Evolutionary conservation across 2,329 filamentous ascomycete species (phyloP).

Genomic region (Camillea tinctor): DNA sequence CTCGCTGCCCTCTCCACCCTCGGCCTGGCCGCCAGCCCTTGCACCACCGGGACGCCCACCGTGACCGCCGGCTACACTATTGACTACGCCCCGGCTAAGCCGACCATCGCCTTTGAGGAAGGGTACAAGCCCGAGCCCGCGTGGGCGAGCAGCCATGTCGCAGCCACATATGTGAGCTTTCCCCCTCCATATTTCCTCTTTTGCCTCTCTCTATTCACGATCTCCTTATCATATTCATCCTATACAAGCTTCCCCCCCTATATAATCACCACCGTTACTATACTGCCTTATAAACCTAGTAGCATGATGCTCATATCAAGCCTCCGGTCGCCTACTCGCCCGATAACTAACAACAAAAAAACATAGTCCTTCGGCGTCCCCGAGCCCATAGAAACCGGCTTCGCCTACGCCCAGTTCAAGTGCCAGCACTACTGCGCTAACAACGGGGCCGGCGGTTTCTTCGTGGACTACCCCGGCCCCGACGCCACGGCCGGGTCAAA

Average conservation of each 20-base stretch:
- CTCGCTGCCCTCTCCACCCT: slow-evolving; percentile 11
- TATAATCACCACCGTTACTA: too few relatives aligned
- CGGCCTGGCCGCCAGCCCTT: slow-evolving; percentile 7
- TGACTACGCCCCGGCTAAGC: slow-evolving; percentile 26
- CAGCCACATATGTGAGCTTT: slow-evolving; percentile 27
- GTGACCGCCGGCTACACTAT: slow-evolving; percentile 33
- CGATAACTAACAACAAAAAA: too few relatives aligned
- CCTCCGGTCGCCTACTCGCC: too few relatives aligned
- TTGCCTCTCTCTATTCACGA: not conserved
- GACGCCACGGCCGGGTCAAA: slow-evolving; percentile 16
- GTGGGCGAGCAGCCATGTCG: slow-evolving; percentile 28
- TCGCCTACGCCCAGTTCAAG: slow-evolving; percentile 34
- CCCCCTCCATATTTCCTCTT: not conserved
- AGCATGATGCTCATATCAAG: not conserved
- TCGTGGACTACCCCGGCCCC: slow-evolving; percentile 23
- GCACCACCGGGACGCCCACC: slow-evolving; percentile 25
- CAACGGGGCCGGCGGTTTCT: slow-evolving; percentile 27
- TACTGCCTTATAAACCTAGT: too few relatives aligned
- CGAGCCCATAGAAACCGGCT: slow-evolving; percentile 26
- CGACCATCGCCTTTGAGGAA: slow-evolving; percentile 13
- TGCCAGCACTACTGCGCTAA: slow-evolving; percentile 34
- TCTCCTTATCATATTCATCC: too few relatives aligned
- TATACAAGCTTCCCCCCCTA: too few relatives aligned
- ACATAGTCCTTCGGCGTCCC: slow-evolving; percentile 32
- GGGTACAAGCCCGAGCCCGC: slow-evolving; percentile 27